Evolutionary conservation across 495 filamentous ascomycete species (phyloP), one percentile per base, ranked within the genome.

Genomic region (Diplogelasinospora grovesii): DNA sequence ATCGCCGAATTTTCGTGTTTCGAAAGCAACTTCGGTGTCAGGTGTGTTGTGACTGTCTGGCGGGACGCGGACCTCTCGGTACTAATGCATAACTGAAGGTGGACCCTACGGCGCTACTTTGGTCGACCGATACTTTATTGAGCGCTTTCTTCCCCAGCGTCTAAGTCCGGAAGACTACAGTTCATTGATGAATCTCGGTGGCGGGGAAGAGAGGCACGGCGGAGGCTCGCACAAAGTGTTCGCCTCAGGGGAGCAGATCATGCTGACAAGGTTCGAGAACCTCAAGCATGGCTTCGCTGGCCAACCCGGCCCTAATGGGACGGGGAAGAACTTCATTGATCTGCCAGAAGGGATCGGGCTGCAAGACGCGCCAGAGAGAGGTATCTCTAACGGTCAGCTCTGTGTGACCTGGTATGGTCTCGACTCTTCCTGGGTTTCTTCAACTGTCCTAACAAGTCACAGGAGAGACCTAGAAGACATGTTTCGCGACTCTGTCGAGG

Each of bases 261-360:
- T 49, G 33, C 25, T 49, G 3, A 14, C 26, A 3, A 28, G 26
- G 21, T 49, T 49, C 22, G 38, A 49, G 36, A 23, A 8, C 14
- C 20, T 49, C 33, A 49, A 49, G 40, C 30, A 34, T 3, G 14
- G 10, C 3, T 49, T 49, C 22, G 27, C n/a, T 3, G 45, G 45
- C 16, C 43, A 13, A 1, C 18, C 11, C 11, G 14, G 7, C 4
- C 15, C 44, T 1, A 5, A 34, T 16, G 9, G 22, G 34, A 8
- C 19, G 0, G 13, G 22, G 14, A 10, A 19, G 14, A 5, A 31
- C 22, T 18, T 20, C 3, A 23, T 49, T 15, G 36, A 49, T 8
- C 32, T 49, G 8, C 46, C 46, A 8, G 8, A 15, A 10, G 39
- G 24, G 1, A 35, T 49, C 15, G 46, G 46, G 1, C 2, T 0